Conservation (phyloP, 2,329 filamentous ascomycete species). For the Sporothrix inflata region DNA sequence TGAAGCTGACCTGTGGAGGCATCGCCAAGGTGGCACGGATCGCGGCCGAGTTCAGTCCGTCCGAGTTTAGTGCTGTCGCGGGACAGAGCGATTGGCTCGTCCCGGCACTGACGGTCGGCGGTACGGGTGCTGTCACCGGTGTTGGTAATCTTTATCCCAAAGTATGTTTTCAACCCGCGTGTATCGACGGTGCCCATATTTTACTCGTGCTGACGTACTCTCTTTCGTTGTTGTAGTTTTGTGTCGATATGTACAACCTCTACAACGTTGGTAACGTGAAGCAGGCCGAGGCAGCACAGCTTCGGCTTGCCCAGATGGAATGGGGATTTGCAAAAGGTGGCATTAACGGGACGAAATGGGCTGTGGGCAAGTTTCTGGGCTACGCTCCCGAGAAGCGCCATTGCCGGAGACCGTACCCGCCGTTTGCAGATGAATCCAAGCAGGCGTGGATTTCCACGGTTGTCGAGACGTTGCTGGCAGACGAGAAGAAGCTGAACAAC, state of each 20-base stretch:
- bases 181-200: no score
- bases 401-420: slow-evolving; percentile 58
- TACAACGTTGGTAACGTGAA: slow-evolving; percentile 50
- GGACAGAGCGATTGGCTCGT: slow-evolving; percentile 73
- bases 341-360: slow-evolving; percentile 64
- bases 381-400: slow-evolving; percentile 56
- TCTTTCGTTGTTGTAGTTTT: slow-evolving; percentile 38
- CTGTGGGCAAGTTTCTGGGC: slow-evolving; percentile 56
- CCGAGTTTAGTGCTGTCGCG: slow-evolving; percentile 67
- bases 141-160: slow-evolving; percentile 63
- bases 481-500: slow-evolving; percentile 19
- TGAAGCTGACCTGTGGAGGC: slow-evolving; percentile 72
- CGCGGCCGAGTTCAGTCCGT: slow-evolving; percentile 48
- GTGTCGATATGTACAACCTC: slow-evolving; percentile 54
- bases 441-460: slow-evolving; percentile 47
- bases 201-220: no score
- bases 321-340: slow-evolving; percentile 61
- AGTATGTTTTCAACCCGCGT: background rate
- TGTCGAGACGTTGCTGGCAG: slow-evolving; percentile 18
- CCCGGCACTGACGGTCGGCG: slow-evolving; percentile 59
- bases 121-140: slow-evolving; percentile 61
- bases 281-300: slow-evolving; percentile 54
- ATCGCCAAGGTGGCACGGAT: slow-evolving; percentile 70
- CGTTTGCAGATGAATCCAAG: slow-evolving; percentile 51
- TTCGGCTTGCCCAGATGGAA: slow-evolving; percentile 56